Conservation (phyloP, 2,329 filamentous ascomycete genomes). For the Xylariaceae sp. region DNA sequence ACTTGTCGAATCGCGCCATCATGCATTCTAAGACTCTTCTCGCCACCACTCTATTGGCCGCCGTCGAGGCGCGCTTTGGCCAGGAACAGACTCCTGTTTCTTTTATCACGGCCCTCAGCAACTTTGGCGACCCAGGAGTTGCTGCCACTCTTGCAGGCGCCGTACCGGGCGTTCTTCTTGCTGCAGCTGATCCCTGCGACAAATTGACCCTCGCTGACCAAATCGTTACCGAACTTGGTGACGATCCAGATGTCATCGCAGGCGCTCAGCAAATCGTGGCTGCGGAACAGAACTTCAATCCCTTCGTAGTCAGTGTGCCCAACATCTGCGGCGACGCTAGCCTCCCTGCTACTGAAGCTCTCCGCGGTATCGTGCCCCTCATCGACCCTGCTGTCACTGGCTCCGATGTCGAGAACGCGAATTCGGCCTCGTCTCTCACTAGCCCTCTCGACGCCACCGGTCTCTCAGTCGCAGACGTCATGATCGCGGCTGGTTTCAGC, state of each 20-base stretch:
- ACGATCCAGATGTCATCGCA: conserved; percentile 54
- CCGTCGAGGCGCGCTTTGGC: conserved; percentile 55
- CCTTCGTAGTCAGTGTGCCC: conserved; percentile 55
- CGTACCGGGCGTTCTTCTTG: conserved; percentile 60
- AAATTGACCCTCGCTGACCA: conserved; percentile 63
- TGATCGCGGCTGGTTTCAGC: conserved; percentile 58
- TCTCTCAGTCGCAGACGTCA: conserved; percentile 62
- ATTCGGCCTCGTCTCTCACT: conserved; percentile 48
- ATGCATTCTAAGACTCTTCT: conserved; percentile 43
- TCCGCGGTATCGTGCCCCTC: conserved; percentile 64
- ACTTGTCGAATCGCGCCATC: conserved; percentile 15
- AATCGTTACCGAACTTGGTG: conserved; percentile 59
- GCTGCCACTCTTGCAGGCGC: conserved; percentile 61
- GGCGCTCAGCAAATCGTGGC: conserved; percentile 61
- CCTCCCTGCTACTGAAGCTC: conserved; percentile 56
- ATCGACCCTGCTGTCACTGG: conserved; percentile 61
- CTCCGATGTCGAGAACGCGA: conserved; percentile 55
- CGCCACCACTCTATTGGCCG: conserved; percentile 39
- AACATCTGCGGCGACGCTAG: conserved; percentile 61
- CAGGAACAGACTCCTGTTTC: conserved; percentile 59
- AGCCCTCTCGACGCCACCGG: conserved; percentile 56
- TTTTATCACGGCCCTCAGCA: conserved; percentile 49
- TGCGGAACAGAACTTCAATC: conserved; percentile 72
- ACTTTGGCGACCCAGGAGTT: conserved; percentile 54
- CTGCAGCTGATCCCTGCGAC: conserved; percentile 61